Percentiles rank a stretch among this genome's conserved stretches.
phyloP scores from a whole-genome alignment of 805 yeast species.

The Pichia sporocuriosa region DNA sequence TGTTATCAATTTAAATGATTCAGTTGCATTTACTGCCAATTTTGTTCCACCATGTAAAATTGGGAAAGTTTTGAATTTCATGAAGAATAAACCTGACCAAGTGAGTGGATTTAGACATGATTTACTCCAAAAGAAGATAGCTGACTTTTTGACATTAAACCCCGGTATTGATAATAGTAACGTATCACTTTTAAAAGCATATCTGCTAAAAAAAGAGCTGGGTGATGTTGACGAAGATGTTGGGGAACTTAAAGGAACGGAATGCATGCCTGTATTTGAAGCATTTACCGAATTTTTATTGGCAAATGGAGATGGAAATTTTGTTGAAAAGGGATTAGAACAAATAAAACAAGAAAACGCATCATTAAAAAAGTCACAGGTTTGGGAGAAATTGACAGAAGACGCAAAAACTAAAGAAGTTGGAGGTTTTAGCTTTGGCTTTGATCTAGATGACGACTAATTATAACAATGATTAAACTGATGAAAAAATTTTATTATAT shows the following conservation, averaged over 20 bases:
- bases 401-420: conserved; percentile 9
- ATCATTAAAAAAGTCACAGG: conserved; percentile 34
- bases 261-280: conserved; percentile 52
- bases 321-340: conserved; percentile 31
- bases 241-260: conserved; percentile 40
- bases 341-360: no score
- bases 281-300: conserved; percentile 48
- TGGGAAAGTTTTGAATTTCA: conserved; percentile 56
- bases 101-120: conserved; percentile 71
- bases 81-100: conserved; percentile 61
- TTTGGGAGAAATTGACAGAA: conserved; percentile 41
- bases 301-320: conserved; percentile 31
- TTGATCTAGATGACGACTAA: conserved; percentile 21
- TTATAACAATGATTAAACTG: background rate
- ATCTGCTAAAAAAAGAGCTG: conserved; percentile 11
- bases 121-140: conserved; percentile 37
- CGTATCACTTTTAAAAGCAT: conserved; percentile 8
- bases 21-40: conserved; percentile 85
- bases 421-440: conserved; percentile 31
- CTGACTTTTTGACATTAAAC: conserved; percentile 23
- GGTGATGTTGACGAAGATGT: conserved; percentile 49
- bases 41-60: conserved; percentile 68
- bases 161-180: conserved; percentile 13
- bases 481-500: background rate
- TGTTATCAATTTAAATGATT: conserved; percentile 77